phyloP scores from a whole-genome alignment of 83 land plant genomes.

The Thuja plicata region DNA sequence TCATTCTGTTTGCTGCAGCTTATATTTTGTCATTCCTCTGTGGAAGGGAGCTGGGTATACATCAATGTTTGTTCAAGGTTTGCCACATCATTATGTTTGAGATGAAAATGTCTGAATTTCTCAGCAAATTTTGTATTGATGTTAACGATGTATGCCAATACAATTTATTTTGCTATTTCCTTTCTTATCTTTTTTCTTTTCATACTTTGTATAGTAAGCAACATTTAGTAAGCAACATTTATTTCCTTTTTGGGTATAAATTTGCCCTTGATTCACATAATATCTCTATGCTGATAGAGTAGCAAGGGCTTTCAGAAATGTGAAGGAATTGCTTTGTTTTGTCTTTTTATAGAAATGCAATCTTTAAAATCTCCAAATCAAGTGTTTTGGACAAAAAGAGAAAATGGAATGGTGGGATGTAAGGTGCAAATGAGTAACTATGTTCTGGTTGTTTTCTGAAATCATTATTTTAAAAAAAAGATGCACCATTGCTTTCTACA shows the following conservation, averaged over 20 bases:
- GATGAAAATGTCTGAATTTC: not conserved
- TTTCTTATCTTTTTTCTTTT: not conserved
- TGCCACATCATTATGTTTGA: not conserved
- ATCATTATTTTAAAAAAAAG: not conserved
- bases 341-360: not conserved
- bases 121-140: not conserved
- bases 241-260: not conserved
- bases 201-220: not conserved
- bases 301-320: not conserved
- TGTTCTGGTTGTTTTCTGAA: not conserved
- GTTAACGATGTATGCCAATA: not conserved
- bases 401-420: not conserved
- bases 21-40: slow-evolving; percentile 85
- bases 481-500: not conserved
- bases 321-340: not conserved
- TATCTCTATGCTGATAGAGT: not conserved
- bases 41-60: slow-evolving; percentile 78
- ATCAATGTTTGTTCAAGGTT: slow-evolving; percentile 90
- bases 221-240: not conserved
- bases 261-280: not conserved
- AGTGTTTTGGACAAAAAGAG: not conserved
- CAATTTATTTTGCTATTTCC: not conserved
- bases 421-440: not conserved
- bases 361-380: not conserved
- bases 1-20: slow-evolving; percentile 40